Base-by-base conservation (phyloP, 768 basidiomycete genomes). In the Mycena epipterygia region DNA sequence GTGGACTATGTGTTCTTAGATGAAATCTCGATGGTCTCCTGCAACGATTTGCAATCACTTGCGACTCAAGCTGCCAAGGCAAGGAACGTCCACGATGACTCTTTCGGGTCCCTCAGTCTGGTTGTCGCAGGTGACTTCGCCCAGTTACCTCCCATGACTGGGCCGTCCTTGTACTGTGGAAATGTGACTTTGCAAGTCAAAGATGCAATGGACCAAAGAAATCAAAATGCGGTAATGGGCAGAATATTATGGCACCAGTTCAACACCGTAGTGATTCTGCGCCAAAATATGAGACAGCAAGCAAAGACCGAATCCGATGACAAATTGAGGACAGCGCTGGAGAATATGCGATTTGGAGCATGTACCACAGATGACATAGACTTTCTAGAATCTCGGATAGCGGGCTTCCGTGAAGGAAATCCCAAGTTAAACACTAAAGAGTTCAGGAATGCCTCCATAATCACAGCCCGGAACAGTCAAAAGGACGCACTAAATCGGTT, bases 291-390 rank as follows among this genome's bases (percentile, higher is more conserved):
- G 82, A 83, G 68, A 62, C 55, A 44, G 72, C 76, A 51, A 74
- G 64, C 3, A 0, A 23, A 51, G 29, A 44, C 42, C 6, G 11
- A 32, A 25, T 66, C 74, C 0, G 81, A 84, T 74, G 37, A 23
- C 0, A 70, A 73, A 23, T 75, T 84, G 2, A 25, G 81, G 39
- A 74, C 56, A 1, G 79, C 79, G 0, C 57, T 85, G 0, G 77
- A 79, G 37, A 83, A 85, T 69, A 81, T 84, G 84, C 44, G 80
- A 32, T 85, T 84, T 66, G 78, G 77, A 23, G 69, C 79, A 0
- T 87, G 84, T 70, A 85, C 81, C 3, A 8, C 25, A 23, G 79
- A 76, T 25, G 84, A 87, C 66, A 73, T 86, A 17, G 42, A n/a
- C 3, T 83, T 85, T 66, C 64, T 86, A 4, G 32, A 69, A 16